These are phyloP conservation scores for Oryza meyeriana DNA, from an alignment of 176 grass and related monocot genomes.

Conservation along the genomic window DNA sequence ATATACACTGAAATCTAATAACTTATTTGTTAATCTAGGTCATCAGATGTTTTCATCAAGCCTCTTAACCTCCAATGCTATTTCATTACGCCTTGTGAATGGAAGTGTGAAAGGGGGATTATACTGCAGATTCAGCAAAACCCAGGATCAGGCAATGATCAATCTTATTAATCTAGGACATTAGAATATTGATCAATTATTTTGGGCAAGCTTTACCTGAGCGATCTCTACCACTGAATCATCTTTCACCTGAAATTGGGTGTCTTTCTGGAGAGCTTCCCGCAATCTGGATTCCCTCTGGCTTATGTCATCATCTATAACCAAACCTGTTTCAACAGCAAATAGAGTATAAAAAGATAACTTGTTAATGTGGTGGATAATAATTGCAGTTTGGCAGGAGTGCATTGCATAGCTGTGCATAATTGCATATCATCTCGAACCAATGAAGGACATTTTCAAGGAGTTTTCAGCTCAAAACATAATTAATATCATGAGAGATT, in stretches of 20 bases:
- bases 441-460: not conserved
- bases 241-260: constrained; percentile 56
- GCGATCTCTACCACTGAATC: constrained; percentile 73
- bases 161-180: constrained; percentile 22
- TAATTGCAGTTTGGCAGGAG: not conserved
- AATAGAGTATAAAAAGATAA: not conserved
- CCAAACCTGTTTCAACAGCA: constrained; percentile 60
- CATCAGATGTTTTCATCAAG: constrained; percentile 37
- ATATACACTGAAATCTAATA: not conserved
- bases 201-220: constrained; percentile 51
- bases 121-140: constrained; percentile 60
- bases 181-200: constrained; percentile 1
- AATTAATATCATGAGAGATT: not conserved
- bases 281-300: constrained; percentile 59
- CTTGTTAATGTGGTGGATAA: not conserved
- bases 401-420: not conserved
- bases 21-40: constrained; percentile 6
- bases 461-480: not conserved
- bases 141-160: constrained; percentile 15
- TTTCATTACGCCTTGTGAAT: constrained; percentile 82
- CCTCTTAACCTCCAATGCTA: constrained; percentile 77
- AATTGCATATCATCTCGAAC: not conserved
- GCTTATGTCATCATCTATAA: constrained; percentile 73
- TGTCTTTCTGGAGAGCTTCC: constrained; percentile 59
- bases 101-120: constrained; percentile 95